Base-by-base conservation (phyloP, 2,329 filamentous ascomycete species). In the Xylaria sp. region DNA sequence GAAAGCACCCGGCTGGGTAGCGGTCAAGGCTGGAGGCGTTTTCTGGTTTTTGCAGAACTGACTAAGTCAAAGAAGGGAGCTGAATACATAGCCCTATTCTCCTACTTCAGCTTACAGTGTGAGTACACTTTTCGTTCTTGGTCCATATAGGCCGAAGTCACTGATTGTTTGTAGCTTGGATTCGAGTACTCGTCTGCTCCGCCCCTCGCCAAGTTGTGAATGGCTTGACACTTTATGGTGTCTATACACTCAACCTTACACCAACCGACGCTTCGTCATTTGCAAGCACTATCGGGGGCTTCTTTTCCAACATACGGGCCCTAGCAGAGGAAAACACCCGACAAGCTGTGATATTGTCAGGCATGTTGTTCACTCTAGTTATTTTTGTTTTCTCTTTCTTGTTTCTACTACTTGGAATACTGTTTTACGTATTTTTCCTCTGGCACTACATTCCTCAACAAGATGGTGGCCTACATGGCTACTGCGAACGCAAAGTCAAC, bases 191-290 rank as follows among this genome's bases (percentile, higher is more conserved):
- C 59, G 85, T 98, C 70, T 97, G 95, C 74, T 94, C 97, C 78
- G 96, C 94, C 0, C 96, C 96, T 26, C 92, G 96, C 72, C 93
- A 97, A 78, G 93, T 91, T 58, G 88, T 98, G 80, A 99, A 99
- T 76, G 94, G 89, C 23, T 84, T 97, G 72, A 97, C 95, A 0
- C 85, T 98, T 10, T 94, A 92, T 77, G 93, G 93, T 0, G 92
- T 97, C 44, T 92, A 96, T 82, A 85, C 89, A 63, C 87, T 90
- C 33, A 89, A 94, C 73, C 85, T 97, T 2, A 84, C 92, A n/a
- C 89, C 90, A 0, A 80, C 81, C 15, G 81, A 82, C 10, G 79
- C 80, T 31, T 77, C 78, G 36, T 83, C 80, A 53, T 86, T 93
- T 49, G 89, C 88, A 65, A 88, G 88, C 17, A 86, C 87, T 0